Evolutionary conservation across 179 eudicot genomes (phyloP).

Genomic region (Vitellaria paradoxa): DNA sequence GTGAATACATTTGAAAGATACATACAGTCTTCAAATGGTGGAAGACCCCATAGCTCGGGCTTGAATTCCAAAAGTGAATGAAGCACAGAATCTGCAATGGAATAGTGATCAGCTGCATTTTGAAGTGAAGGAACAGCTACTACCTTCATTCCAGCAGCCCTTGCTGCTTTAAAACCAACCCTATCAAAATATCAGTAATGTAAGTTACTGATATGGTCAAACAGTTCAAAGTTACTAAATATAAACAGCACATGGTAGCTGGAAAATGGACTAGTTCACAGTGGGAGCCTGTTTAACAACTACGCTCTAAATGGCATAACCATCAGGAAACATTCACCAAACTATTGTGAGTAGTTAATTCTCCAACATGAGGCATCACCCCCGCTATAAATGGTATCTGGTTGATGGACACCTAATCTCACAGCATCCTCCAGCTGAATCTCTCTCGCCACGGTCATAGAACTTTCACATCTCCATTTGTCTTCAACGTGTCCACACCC

Average conservation of each 20-base stretch:
- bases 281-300: neutral
- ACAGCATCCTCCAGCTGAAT: no score
- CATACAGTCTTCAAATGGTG: constrained; percentile 75
- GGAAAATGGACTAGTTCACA: neutral
- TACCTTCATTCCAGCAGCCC: constrained; percentile 86
- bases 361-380: no score
- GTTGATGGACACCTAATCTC: no score
- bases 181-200: constrained; percentile 30
- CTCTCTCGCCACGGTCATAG: no score
- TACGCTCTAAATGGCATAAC: no score
- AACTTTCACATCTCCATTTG: no score
- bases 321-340: no score
- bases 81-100: constrained; percentile 66
- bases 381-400: no score
- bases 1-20: constrained; percentile 15
- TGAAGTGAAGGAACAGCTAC: constrained; percentile 71
- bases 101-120: constrained; percentile 50
- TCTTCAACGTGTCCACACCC: no score
- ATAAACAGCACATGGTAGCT: neutral
- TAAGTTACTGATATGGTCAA: neutral
- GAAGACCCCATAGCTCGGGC: constrained; percentile 87
- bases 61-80: constrained; percentile 74
- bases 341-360: no score
- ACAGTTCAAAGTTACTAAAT: neutral
- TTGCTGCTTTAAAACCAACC: constrained; percentile 80